Base-by-base conservation (phyloP, 1,139 yeast species). In the Hyphopichia khmerensis region DNA sequence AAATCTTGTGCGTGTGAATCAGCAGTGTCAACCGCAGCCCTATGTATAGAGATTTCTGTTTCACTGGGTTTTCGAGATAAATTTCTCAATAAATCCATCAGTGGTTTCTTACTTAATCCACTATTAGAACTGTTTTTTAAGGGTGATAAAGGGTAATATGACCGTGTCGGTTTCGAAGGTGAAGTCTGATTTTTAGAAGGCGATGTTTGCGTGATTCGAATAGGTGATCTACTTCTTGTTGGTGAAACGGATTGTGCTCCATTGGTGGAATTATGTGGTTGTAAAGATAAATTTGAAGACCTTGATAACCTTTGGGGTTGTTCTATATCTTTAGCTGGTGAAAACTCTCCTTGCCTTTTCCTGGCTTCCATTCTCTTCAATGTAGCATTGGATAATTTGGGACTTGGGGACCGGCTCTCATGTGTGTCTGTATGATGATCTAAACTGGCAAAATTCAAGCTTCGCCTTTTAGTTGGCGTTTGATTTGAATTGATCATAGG, bases 311-410 rank as follows among this genome's bases (percentile, higher is more conserved):
- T 16, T 13, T 17, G 34, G 4, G 23, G 4, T n/a, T 32, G 34
- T 4, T 32, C 34, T 4, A 5, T 13, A 32, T 16, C 34, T 13
- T 17, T 32, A 7, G 7, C 11, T 3, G 23, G 23, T 32, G 34
- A 10, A 4, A 17, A 16, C 11, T 33, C 36, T 18, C 36, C 39
- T 5, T 26, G 17, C 19, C 35, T 38, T 27, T 48, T 48, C 31
- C 52, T 56, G 29, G 68, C 63, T 45, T 64, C 71, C 6, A 66
- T 51, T 38, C 73, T 48, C 39, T 58, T 65, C 31, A 65, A 50
- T 1, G 72, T 67, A 4, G 72, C 72, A 13, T 56, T 49, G 0
- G 68, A 53, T 14, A 59, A 48, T 32, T 53, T 52, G 1, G 62
- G 59, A 3, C 56, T 48, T 4, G 57, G 52, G 9, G 57, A 49